Conservation (phyloP, 768 basidiomycete species). For the Pleurotus citrinopileatus region DNA sequence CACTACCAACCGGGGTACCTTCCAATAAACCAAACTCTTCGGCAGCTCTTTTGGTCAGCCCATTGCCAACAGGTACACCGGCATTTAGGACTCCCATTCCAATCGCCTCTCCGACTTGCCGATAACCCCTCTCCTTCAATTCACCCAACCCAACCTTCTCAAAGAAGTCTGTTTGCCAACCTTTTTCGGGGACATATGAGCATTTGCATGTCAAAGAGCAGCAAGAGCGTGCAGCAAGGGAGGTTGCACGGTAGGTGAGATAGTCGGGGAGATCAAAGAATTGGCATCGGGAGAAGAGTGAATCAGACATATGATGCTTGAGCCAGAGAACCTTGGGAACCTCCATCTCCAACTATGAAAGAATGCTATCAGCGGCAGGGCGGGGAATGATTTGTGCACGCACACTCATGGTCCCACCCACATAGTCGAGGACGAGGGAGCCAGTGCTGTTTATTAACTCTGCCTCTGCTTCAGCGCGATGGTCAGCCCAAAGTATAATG, state of each 20-base stretch:
- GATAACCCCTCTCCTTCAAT: slow-evolving; percentile 66
- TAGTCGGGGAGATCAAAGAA: slow-evolving; percentile 95
- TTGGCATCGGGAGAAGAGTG: slow-evolving; percentile 71
- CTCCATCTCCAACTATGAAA: slow-evolving; percentile 89
- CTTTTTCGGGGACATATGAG: slow-evolving; percentile 80
- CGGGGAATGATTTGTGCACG: slow-evolving; percentile 17
- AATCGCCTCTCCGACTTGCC: slow-evolving; percentile 68
- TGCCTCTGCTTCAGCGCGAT: slow-evolving; percentile 91
- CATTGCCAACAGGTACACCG: slow-evolving; percentile 80
- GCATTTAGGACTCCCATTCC: slow-evolving; percentile 68
- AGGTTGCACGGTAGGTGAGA: slow-evolving; percentile 90
- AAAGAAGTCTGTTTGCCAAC: slow-evolving; percentile 92
- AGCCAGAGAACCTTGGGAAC: slow-evolving; percentile 97
- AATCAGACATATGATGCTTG: slow-evolving; percentile 78
- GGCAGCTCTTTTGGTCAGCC: slow-evolving; percentile 76
- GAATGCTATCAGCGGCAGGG: not conserved
- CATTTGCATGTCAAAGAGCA: slow-evolving; percentile 98
- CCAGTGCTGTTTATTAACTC: slow-evolving; percentile 83
- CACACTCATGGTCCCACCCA: slow-evolving; percentile 95
- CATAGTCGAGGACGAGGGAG: slow-evolving; percentile 87
- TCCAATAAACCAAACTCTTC: slow-evolving; percentile 79
- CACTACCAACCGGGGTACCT: slow-evolving; percentile 92
- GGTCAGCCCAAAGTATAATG: slow-evolving; percentile 95
- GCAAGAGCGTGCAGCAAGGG: slow-evolving; percentile 69
- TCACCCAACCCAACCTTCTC: slow-evolving; percentile 75